These are phyloP conservation scores for Hanseniaspora valbyensis DNA, from an alignment of 805 yeast species.

Conservation along the genomic window DNA sequence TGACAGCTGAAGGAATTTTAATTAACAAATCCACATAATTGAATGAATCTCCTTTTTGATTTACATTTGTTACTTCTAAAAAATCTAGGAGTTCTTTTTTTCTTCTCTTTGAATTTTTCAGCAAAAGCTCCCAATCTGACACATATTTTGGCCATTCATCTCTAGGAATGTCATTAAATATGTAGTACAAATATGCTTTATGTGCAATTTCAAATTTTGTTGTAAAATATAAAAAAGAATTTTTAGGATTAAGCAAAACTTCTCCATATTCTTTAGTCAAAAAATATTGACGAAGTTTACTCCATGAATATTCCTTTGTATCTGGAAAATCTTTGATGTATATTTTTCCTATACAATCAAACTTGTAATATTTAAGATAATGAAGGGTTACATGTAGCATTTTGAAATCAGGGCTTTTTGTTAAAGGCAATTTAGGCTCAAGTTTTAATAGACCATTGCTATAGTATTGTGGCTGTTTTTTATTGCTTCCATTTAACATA, in stretches of 20 bases:
- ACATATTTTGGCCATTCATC: background rate
- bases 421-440: too few species aligned
- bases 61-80: background rate
- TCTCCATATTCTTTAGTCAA: background rate
- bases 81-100: background rate
- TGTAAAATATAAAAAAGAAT: background rate
- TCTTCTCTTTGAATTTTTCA: background rate
- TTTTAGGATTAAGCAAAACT: background rate
- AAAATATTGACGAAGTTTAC: background rate
- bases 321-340: background rate
- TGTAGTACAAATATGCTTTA: background rate
- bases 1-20: background rate
- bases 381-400: too few species aligned
- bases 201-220: background rate
- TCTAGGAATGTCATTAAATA: background rate
- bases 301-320: background rate
- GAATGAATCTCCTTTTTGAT: background rate
- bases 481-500: too few species aligned
- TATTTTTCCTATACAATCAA: background rate
- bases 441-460: too few species aligned
- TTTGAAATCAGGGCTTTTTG: too few species aligned
- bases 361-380: background rate
- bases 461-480: background rate
- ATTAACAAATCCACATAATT: background rate
- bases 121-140: background rate